phyloP scores from a whole-genome alignment of 495 filamentous ascomycete genomes.

The Annulohypoxylon bovei region DNA sequence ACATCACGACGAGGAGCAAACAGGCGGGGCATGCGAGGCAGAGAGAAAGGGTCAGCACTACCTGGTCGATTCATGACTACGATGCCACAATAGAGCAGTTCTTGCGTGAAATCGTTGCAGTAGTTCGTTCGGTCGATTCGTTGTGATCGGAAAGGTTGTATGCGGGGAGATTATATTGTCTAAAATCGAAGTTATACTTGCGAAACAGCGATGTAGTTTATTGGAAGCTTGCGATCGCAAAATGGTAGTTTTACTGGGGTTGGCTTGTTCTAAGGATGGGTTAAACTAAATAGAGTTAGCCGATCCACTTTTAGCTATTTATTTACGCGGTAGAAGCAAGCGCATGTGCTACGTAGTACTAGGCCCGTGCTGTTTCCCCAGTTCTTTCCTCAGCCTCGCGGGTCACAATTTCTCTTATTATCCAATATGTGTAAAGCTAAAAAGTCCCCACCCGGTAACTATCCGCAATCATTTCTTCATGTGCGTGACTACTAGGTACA shows the following conservation, averaged over 20 bases:
- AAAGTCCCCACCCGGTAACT: conserved; percentile 11
- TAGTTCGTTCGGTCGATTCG: conserved; percentile 20
- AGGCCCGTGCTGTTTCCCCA: conserved; percentile 15
- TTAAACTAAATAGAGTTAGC: conserved; percentile 12
- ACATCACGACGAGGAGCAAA: conserved; percentile 40
- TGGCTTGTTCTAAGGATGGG: conserved; percentile 10
- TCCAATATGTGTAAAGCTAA: too few relatives aligned
- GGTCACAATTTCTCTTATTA: neutral
- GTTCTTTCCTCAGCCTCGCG: conserved; percentile 21
- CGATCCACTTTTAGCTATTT: neutral
- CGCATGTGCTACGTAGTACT: conserved; percentile 20
- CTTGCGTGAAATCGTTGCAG: conserved; percentile 5
- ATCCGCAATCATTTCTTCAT: neutral
- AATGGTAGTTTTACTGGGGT: conserved; percentile 39
- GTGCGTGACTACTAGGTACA: too few relatives aligned
- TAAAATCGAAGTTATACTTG: conserved; percentile 29
- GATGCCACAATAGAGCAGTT: conserved; percentile 27
- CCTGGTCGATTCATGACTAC: conserved; percentile 68
- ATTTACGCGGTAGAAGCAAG: conserved; percentile 3
- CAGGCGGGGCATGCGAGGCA: conserved; percentile 48
- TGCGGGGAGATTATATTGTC: neutral
- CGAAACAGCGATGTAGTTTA: conserved; percentile 33
- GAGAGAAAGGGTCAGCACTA: conserved; percentile 53
- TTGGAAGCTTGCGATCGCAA: conserved; percentile 41
- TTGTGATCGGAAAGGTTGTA: conserved; percentile 16